Conservation (phyloP, 306 rosid species). For the Begonia peltatifolia region DNA sequence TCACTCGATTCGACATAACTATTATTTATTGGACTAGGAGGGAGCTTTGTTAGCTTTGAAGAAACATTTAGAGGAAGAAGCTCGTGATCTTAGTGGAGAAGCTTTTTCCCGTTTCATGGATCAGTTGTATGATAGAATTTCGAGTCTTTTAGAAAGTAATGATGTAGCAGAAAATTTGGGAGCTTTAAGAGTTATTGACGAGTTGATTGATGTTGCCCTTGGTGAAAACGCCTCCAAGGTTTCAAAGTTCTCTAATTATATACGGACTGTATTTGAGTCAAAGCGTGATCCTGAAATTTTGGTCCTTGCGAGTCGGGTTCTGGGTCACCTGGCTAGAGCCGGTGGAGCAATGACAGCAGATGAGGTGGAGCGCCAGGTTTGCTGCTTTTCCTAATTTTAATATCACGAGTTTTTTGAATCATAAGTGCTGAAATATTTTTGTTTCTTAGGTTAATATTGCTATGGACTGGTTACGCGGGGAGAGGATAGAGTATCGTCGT, state of each 20-base stretch:
- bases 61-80: slow-evolving; percentile 87
- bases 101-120: slow-evolving; percentile 90
- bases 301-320: slow-evolving; percentile 84
- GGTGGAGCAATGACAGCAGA: slow-evolving; percentile 99
- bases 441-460: slow-evolving; percentile 62
- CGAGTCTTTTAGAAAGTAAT: slow-evolving; percentile 55
- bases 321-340: slow-evolving; percentile 91
- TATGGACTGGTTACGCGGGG: slow-evolving; percentile 76
- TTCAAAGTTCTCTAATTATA: slow-evolving; percentile 70
- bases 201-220: slow-evolving; percentile 80
- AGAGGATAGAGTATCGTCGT: slow-evolving; percentile 81
- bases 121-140: slow-evolving; percentile 79
- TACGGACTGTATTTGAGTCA: slow-evolving; percentile 67
- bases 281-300: slow-evolving; percentile 88
- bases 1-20: too few species aligned
- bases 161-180: slow-evolving; percentile 84
- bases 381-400: slow-evolving; percentile 4
- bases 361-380: slow-evolving; percentile 93
- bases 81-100: slow-evolving; percentile 88
- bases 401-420: neutral
- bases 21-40: slow-evolving; percentile 26
- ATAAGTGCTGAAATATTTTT: slow-evolving; percentile 10
- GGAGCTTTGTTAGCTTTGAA: slow-evolving; percentile 69
- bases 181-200: slow-evolving; percentile 91
- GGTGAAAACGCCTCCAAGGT: slow-evolving; percentile 96